Evolutionary conservation across 75 land plant genomes (phyloP).

Genomic region (Adiantum capillusveneris): DNA sequence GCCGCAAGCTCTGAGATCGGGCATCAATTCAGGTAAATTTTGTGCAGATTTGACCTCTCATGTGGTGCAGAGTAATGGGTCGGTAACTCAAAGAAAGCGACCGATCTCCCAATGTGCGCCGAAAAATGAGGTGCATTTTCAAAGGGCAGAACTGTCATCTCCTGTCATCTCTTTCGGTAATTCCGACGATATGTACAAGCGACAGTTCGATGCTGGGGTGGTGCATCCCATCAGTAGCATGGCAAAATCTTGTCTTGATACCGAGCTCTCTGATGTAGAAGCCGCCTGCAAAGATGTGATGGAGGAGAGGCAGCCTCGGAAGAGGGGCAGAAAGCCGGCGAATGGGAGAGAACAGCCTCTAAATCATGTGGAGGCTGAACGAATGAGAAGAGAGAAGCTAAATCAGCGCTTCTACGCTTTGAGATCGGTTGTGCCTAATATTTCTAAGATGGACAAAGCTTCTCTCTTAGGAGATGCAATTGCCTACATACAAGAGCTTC

Average conservation of each 20-base stretch:
- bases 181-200: no score
- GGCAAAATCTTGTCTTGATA: conserved; percentile 15
- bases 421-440: conserved; percentile 54
- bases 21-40: no score
- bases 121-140: no score
- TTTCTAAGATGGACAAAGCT: conserved; percentile 61
- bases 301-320: conserved; percentile 48
- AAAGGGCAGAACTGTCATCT: no score
- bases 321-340: conserved; percentile 85
- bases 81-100: no score
- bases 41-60: no score
- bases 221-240: conserved; percentile 19
- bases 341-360: conserved; percentile 49
- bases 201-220: conserved; percentile 4
- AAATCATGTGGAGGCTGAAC: conserved; percentile 62
- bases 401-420: conserved; percentile 60
- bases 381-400: conserved; percentile 62
- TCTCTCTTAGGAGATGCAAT: conserved; percentile 50
- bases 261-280: no score
- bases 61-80: no score
- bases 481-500: conserved; percentile 47
- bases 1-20: no score
- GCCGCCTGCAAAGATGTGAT: no score
- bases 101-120: no score
- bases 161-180: no score